A percentile compares a stretch with the other conserved stretches of the same genome.
Evolutionary conservation across 116 monocot genomes (phyloP).

Genomic region (Trichopus zeylanicus): DNA sequence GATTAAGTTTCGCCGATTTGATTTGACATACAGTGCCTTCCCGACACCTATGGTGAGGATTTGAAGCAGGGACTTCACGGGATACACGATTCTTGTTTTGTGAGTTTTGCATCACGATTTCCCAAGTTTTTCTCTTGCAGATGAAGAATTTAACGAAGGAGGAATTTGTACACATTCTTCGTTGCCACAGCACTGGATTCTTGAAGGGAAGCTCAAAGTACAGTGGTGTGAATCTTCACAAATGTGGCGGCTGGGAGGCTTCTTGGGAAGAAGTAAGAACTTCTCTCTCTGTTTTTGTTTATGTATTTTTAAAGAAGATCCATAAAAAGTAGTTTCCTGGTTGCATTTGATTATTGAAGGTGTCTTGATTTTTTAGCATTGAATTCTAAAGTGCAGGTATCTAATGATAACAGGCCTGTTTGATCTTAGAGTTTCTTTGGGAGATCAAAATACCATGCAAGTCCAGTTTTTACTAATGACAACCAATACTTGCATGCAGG

Average conservation of each 20-base stretch:
- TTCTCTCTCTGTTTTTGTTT: background rate
- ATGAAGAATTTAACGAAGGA: slow-evolving; percentile 35
- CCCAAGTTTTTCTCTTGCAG: slow-evolving; percentile 4
- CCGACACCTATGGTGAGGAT: slow-evolving; percentile 30
- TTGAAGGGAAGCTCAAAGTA: slow-evolving; percentile 38
- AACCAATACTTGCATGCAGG: slow-evolving; percentile 33
- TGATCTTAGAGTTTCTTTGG: too few species aligned
- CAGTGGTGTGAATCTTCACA: slow-evolving; percentile 39
- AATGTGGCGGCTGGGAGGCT: slow-evolving; percentile 42
- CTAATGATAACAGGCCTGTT: too few species aligned
- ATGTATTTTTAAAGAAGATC: background rate
- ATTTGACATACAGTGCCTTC: slow-evolving; percentile 29
- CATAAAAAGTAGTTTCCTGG: too few species aligned
- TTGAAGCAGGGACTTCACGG: slow-evolving; percentile 19
- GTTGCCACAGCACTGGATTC: slow-evolving; percentile 40
- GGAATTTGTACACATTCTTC: slow-evolving; percentile 35
- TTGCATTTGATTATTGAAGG: background rate
- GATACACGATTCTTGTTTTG: background rate
- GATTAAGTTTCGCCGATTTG: slow-evolving; percentile 35
- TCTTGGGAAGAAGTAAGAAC: slow-evolving; percentile 35
- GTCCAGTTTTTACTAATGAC: background rate
- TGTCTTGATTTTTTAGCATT: background rate
- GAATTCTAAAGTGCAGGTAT: too few species aligned
- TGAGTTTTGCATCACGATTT: background rate
- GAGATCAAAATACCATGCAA: slow-evolving; percentile 3